Evolutionary conservation across 2,329 filamentous ascomycete genomes (phyloP), one percentile per base, ranked within the genome.

Genomic region (Ophiostoma ips): DNA sequence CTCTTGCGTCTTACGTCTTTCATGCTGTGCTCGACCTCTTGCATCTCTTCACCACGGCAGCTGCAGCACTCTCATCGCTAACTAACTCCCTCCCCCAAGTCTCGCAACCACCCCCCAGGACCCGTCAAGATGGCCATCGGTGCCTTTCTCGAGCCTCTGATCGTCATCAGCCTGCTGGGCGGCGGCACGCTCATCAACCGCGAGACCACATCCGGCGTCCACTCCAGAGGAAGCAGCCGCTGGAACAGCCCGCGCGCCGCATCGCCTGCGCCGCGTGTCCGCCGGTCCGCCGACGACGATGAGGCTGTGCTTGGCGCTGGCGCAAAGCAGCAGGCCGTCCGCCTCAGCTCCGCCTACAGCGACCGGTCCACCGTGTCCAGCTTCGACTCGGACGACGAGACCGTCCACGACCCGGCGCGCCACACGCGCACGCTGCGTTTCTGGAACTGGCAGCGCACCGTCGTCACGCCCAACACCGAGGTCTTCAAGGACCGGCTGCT

Each of bases 151-250:
- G 79, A 83, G 57, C 79, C 78, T n/a, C 63, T 79, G 13, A 69
- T 79, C 2, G 77, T 83, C 31, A 64, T 81, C 48, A 67, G 70
- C 19, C 67, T 83, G 21, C 69, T 83, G 13, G 71, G 78, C 52
- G 73, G 75, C 50, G 78, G 79, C 24, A 79, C 77, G 15, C 76
- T 75, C 68, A 69, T 82, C 56, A 82, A 83, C 59, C 70, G 77
- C 37, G 68, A 73, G 10, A 52, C 35, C 8, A 49, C 35, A 6
- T 5, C 21, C n/a, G 41, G 33, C 18, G 8, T 33, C 7, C 53
- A 63, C 59, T 49, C 44, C 21, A 38, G 38, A 18, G 1, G 18
- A 35, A 30, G 40, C 21, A 30, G 35, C 35, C 12, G 31, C 57
- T 55, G 47, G 48, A 56, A 33, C 48, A 49, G 47, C 30, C 51